Base-by-base conservation (phyloP, 495 filamentous ascomycete species). In the Cryomyces antarcticus region DNA sequence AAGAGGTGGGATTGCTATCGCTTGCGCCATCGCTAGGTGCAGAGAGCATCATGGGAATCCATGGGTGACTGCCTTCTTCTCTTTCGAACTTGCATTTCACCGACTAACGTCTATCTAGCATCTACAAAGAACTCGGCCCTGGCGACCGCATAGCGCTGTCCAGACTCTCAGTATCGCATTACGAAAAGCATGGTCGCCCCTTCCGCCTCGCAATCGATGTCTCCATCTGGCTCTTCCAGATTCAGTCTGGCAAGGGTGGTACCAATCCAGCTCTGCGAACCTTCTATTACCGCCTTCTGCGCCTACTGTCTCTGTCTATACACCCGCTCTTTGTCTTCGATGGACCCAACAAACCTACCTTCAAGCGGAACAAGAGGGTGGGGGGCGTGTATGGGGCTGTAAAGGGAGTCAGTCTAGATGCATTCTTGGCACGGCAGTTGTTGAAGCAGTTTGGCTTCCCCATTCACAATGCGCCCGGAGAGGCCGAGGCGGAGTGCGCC, bases 211-310 rank as follows among this genome's bases (percentile, higher is more conserved):
- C 92, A 13, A 82, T 99, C 41, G 92, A 99, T 56, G 80, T 89
- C 46, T 85, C 85, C 0, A 95, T 99, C 57, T 99, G 92, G 92
- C 77, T 93, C 24, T 96, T 94, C 53, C 89, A 99, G 53, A 77
- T 78, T 6, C 86, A 92, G 49, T 76, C 84, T 6, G 78, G 81
- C 12, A 72, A 78, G 58, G 38, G 38, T 43, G 92, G 92, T 39
- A 73, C 72, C 28, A 95, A 96, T 54, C 89, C 92, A 5, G 86
- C 88, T 11, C 65, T 94, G 11, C 77, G 92, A 12, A 95, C 87
- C 0, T 70, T 99, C 27, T 96, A 93, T 62, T 96, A 85, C 56
- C 80, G 92, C 29, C 70, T 99, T 3, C 61, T 92, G 5, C 84
- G 85, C 31, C 73, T 99, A 0, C 66, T 96, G 7, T 66, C 77